A percentile compares a stretch with the other conserved stretches of the same genome.
Conservation (phyloP, 2,329 filamentous ascomycete species). For the Camillea tinctor region DNA sequence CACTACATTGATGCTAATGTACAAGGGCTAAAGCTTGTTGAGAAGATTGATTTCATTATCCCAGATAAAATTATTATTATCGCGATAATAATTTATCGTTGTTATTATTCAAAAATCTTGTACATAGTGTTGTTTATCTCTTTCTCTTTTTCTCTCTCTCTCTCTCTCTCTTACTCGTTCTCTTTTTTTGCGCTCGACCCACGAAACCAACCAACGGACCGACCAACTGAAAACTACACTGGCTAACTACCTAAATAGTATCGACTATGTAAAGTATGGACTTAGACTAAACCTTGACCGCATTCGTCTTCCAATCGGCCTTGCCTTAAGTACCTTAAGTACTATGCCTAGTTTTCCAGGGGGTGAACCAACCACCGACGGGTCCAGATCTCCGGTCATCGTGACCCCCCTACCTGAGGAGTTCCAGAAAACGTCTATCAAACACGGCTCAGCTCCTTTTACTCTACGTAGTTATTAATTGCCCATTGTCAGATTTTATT, state of each 20-base stretch:
- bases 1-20: background rate
- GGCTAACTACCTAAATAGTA: background rate
- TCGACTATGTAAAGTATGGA: too few species aligned
- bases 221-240: background rate
- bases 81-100: too few species aligned
- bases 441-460: background rate
- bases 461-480: too few species aligned
- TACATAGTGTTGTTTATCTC: background rate
- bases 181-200: too few species aligned
- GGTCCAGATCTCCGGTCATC: background rate
- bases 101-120: background rate
- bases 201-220: background rate
- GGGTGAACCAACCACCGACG: background rate
- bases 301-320: background rate
- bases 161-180: too few species aligned
- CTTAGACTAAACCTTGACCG: background rate
- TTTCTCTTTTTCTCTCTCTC: too few species aligned
- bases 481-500: too few species aligned
- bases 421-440: background rate
- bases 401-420: background rate
- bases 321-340: background rate
- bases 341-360: too few species aligned
- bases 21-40: background rate
- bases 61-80: too few species aligned
- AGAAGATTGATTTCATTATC: background rate